These are phyloP conservation scores for Platanthera guangdongensis DNA, from an alignment of 106 monocot genomes.

Conservation along the genomic window DNA sequence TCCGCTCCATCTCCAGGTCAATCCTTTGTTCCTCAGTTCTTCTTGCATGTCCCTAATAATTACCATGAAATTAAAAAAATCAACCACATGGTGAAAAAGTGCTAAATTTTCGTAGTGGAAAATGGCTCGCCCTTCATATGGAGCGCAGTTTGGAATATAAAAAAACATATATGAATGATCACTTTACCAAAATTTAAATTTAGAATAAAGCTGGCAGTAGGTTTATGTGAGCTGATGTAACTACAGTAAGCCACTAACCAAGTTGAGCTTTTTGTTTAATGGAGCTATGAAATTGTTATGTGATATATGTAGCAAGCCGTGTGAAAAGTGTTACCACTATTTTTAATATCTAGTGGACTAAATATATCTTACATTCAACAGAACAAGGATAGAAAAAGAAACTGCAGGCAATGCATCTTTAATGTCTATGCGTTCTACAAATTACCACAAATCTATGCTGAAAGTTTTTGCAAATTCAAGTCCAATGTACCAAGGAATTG, in stretches of 20 bases:
- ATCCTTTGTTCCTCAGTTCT: no score
- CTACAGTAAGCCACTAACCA: no score
- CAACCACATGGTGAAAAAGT: neutral
- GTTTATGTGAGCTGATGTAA: no score
- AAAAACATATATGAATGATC: neutral
- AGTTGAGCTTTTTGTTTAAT: no score
- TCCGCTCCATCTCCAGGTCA: no score
- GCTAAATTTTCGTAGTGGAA: neutral
- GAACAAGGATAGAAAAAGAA: neutral
- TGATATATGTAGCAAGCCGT: no score
- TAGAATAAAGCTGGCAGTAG: no score
- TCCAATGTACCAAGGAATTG: neutral
- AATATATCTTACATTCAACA: neutral
- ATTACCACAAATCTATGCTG: neutral
- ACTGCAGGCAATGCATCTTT: neutral
- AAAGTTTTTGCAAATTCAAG: neutral
- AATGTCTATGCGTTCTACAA: neutral
- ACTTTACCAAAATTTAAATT: no score
- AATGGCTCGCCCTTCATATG: neutral
- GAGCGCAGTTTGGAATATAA: neutral
- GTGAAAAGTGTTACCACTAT: neutral
- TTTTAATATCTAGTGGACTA: neutral
- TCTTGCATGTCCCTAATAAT: neutral
- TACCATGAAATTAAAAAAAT: neutral
- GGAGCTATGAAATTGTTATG: no score